A percentile compares a stretch with the other conserved stretches of the same genome.
Evolutionary conservation across 495 filamentous ascomycete species (phyloP).

Genomic region (Ramalina peruviana): DNA sequence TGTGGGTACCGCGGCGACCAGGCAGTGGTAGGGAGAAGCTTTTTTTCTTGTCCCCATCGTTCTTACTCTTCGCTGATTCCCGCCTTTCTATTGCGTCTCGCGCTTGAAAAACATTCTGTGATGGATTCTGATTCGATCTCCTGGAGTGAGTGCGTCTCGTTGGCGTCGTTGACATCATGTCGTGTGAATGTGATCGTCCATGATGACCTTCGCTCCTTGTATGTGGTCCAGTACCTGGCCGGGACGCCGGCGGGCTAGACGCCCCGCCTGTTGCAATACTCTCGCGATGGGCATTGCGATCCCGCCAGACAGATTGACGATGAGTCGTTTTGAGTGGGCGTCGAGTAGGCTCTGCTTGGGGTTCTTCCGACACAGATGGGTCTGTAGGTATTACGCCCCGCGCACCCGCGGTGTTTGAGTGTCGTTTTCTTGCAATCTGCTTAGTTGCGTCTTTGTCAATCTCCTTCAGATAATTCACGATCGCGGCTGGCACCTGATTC

Average conservation of each 20-base stretch:
- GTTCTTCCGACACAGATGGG: neutral
- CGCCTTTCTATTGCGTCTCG: constrained; percentile 3
- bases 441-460: neutral
- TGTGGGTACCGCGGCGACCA: neutral
- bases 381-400: neutral
- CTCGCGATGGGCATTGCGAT: too few species aligned
- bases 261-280: too few species aligned
- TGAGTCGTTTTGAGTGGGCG: neutral
- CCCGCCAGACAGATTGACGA: neutral
- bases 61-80: neutral
- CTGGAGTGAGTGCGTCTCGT: neutral
- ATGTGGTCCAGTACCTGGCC: too few species aligned
- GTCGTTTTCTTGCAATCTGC: neutral
- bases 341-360: neutral
- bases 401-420: neutral
- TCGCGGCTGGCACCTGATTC: neutral
- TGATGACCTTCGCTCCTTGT: neutral
- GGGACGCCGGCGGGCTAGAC: too few species aligned
- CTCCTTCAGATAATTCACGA: neutral
- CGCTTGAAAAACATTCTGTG: constrained; percentile 6
- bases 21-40: too few species aligned
- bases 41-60: too few species aligned
- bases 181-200: neutral
- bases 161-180: neutral
- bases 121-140: neutral